Evolutionary conservation across 2,329 filamentous ascomycete species (phyloP).

Genomic region (Thyridium curvatum): DNA sequence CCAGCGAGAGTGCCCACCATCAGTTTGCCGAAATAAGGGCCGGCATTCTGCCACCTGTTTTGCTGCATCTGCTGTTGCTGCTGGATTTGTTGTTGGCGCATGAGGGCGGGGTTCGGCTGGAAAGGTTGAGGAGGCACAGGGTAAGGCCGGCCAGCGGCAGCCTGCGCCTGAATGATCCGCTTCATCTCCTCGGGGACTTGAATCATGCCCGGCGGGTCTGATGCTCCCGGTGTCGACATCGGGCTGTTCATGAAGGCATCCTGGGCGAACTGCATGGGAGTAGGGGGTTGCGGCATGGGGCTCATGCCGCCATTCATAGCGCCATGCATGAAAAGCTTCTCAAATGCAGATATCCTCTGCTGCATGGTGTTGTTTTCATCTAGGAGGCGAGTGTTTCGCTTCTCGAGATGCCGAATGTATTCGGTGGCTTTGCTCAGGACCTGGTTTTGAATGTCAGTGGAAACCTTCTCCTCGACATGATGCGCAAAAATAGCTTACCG

Average conservation of each 20-base stretch:
- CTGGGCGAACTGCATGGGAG: constrained; percentile 45
- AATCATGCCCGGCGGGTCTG: constrained; percentile 52
- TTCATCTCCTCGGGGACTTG: constrained; percentile 62
- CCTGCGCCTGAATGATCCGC: constrained; percentile 51
- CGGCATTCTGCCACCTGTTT: constrained; percentile 46
- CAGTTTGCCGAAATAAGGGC: constrained; percentile 63
- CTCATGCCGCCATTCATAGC: constrained; percentile 60
- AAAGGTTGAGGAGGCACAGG: constrained; percentile 32
- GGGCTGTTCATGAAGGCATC: constrained; percentile 35
- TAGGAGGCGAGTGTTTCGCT: constrained; percentile 73
- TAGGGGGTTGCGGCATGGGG: constrained; percentile 46
- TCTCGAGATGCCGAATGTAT: constrained; percentile 90
- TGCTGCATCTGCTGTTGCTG: constrained; percentile 42
- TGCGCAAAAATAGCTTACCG: constrained; percentile 42
- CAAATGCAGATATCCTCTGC: constrained; percentile 65
- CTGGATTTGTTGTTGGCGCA: constrained; percentile 51
- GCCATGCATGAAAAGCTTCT: constrained; percentile 73
- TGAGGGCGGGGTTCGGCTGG: constrained; percentile 33
- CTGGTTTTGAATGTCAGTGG: constrained; percentile 21
- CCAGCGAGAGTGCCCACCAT: constrained; percentile 92
- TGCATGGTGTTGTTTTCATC: constrained; percentile 80
- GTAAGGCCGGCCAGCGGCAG: constrained; percentile 48
- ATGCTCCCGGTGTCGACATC: constrained; percentile 31
- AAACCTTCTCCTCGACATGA: constrained; percentile 3
- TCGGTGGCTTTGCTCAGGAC: constrained; percentile 92